Evolutionary conservation across 2,329 filamentous ascomycete species (phyloP).

Genomic region (Meredithiella fracta): DNA sequence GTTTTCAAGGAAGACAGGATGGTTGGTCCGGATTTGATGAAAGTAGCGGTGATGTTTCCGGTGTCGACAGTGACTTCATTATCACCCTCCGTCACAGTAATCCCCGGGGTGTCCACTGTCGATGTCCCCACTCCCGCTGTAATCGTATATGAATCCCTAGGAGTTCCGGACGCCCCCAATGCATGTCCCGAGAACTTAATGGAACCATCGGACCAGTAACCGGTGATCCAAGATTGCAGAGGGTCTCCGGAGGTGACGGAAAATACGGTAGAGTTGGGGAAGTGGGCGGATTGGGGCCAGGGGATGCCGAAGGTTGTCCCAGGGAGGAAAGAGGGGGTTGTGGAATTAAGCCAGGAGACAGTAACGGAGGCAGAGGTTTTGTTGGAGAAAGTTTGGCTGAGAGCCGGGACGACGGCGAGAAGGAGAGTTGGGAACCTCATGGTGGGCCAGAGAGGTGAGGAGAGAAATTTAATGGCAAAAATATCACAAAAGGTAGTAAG

Average conservation of each 20-base stretch:
- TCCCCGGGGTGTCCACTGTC: no score
- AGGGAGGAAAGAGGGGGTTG: conserved; percentile 19
- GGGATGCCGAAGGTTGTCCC: conserved; percentile 30
- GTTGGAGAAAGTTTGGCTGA: conserved; percentile 1
- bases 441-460: neutral
- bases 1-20: no score
- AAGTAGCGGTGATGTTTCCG: conserved; percentile 25
- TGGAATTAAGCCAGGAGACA: conserved; percentile 27
- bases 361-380: conserved; percentile 2
- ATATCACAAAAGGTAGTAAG: no score
- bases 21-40: conserved; percentile 26
- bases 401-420: neutral
- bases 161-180: conserved; percentile 26
- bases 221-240: conserved; percentile 38
- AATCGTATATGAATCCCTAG: conserved; percentile 27
- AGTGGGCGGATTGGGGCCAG: conserved; percentile 26
- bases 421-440: neutral
- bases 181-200: conserved; percentile 47
- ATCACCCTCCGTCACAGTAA: conserved; percentile 16
- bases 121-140: conserved; percentile 13
- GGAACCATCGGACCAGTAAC: conserved; percentile 43
- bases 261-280: conserved; percentile 23
- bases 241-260: conserved; percentile 18
- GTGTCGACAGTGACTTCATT: conserved; percentile 29
- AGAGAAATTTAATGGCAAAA: no score